Evolutionary conservation across 495 filamentous ascomycete genomes (phyloP).

Genomic region (Penicillium cosmopolitanum): DNA sequence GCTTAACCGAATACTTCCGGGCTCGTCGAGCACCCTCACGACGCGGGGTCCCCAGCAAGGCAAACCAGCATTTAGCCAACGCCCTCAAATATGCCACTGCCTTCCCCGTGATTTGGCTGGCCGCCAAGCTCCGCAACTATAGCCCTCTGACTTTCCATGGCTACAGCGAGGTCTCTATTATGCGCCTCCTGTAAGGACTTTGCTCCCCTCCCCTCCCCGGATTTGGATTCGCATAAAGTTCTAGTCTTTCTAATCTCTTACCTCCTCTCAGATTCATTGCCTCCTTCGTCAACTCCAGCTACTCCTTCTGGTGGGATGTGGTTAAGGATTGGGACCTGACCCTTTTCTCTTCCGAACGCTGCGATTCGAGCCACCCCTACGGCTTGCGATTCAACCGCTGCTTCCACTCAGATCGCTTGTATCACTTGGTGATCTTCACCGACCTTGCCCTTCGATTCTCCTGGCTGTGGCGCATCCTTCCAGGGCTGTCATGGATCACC

Average conservation of each 20-base stretch:
- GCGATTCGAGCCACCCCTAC: conserved; percentile 67
- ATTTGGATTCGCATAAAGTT: background rate
- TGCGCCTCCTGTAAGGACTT: conserved; percentile 54
- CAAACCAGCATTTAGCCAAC: conserved; percentile 87
- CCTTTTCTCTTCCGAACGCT: conserved; percentile 62
- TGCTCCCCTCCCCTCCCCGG: background rate
- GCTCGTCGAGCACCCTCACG: conserved; percentile 56
- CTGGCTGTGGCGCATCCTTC: conserved; percentile 83
- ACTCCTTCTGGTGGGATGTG: conserved; percentile 98
- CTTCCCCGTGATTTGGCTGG: conserved; percentile 86
- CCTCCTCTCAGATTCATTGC: conserved; percentile 52
- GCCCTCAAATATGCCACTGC: conserved; percentile 89
- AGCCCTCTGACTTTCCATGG: conserved; percentile 55
- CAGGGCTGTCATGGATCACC: conserved; percentile 77
- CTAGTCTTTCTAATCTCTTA: conserved; percentile 3
- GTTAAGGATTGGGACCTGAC: conserved; percentile 95
- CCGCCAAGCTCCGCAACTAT: conserved; percentile 71
- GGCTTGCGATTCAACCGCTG: conserved; percentile 75
- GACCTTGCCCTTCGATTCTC: conserved; percentile 85
- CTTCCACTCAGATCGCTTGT: conserved; percentile 69
- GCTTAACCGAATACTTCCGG: conserved; percentile 82
- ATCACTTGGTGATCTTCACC: conserved; percentile 79
- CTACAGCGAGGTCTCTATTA: conserved; percentile 59
- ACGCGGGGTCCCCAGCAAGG: conserved; percentile 57
- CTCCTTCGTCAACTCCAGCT: conserved; percentile 79